Percentiles rank a stretch among this genome's conserved stretches.
phyloP scores from a whole-genome alignment of 345 rosid genomes.

The Corymbia maculata region DNA sequence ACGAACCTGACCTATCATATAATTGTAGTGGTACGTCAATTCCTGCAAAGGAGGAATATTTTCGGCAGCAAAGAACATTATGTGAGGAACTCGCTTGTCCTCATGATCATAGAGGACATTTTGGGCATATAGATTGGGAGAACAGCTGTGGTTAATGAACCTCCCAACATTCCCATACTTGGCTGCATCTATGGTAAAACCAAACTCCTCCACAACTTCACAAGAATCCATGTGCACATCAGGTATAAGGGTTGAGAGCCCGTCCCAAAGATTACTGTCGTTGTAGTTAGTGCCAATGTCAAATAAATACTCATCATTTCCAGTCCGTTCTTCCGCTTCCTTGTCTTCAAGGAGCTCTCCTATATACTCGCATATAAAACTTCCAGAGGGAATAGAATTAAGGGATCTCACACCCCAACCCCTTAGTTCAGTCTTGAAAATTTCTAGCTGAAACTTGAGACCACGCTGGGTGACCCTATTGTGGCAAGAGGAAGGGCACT shows the following conservation, averaged over 20 bases:
- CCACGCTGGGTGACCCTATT: slow-evolving; percentile 75
- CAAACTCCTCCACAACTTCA: slow-evolving; percentile 23
- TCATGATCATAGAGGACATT: slow-evolving; percentile 72
- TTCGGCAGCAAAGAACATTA: slow-evolving; percentile 80
- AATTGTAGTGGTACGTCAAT: slow-evolving; percentile 76
- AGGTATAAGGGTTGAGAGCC: slow-evolving; percentile 33
- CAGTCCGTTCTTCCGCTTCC: slow-evolving; percentile 58
- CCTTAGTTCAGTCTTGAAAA: slow-evolving; percentile 67
- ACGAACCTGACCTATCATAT: slow-evolving; percentile 45
- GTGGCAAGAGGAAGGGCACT: slow-evolving; percentile 65
- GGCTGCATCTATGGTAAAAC: slow-evolving; percentile 87
- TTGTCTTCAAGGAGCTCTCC: slow-evolving; percentile 78
- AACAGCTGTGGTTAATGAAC: slow-evolving; percentile 86
- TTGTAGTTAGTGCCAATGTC: slow-evolving; percentile 50
- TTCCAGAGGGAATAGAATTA: slow-evolving; percentile 64
- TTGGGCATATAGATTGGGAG: slow-evolving; percentile 90
- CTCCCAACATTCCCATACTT: slow-evolving; percentile 64
- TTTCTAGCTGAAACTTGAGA: slow-evolving; percentile 64
- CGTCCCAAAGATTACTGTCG: slow-evolving; percentile 35
- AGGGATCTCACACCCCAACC: slow-evolving; percentile 95
- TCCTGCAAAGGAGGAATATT: slow-evolving; percentile 91
- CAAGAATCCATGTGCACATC: slow-evolving; percentile 16
- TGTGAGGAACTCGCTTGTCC: slow-evolving; percentile 69
- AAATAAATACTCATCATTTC: slow-evolving; percentile 75
- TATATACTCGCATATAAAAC: slow-evolving; percentile 81